phyloP scores from a whole-genome alignment of 805 yeast genomes.

The Teunomyces aglyptinius region DNA sequence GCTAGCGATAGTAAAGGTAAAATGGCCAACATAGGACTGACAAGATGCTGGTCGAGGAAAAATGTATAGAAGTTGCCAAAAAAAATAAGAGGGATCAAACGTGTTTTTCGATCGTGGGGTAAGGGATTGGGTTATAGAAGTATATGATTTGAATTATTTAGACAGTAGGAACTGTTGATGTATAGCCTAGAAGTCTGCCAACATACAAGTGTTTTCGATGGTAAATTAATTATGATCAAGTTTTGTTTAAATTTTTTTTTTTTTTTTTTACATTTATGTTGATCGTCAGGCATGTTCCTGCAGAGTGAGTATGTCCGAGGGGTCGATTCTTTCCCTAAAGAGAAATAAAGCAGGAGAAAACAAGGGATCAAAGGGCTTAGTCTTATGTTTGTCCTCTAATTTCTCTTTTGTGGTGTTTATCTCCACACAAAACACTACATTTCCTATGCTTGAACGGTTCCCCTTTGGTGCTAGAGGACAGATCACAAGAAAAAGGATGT shows the following conservation, averaged over 20 bases:
- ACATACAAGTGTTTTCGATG: neutral
- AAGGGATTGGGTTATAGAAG: neutral
- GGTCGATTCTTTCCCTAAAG: neutral
- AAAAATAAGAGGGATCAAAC: neutral
- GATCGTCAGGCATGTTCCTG: neutral
- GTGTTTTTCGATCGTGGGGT: neutral
- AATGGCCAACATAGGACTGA: neutral
- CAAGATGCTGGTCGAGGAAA: neutral
- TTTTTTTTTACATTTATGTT: neutral
- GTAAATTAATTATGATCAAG: neutral
- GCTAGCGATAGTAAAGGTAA: neutral
- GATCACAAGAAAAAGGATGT: too few species aligned
- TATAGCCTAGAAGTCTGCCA: neutral
- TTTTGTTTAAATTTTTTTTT: neutral
- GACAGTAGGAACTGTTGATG: neutral
- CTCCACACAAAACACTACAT: too few species aligned
- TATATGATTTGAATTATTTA: neutral
- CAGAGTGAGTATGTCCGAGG: neutral
- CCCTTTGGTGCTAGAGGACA: too few species aligned
- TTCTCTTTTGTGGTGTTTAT: too few species aligned
- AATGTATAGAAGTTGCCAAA: neutral
- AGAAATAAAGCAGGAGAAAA: too few species aligned
- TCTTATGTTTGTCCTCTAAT: too few species aligned
- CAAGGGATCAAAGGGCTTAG: too few species aligned
- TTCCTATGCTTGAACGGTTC: too few species aligned